A percentile compares a stretch with the other conserved stretches of the same genome.
phyloP scores from a whole-genome alignment of 2,329 filamentous ascomycete genomes.

The Metarhizium album region DNA sequence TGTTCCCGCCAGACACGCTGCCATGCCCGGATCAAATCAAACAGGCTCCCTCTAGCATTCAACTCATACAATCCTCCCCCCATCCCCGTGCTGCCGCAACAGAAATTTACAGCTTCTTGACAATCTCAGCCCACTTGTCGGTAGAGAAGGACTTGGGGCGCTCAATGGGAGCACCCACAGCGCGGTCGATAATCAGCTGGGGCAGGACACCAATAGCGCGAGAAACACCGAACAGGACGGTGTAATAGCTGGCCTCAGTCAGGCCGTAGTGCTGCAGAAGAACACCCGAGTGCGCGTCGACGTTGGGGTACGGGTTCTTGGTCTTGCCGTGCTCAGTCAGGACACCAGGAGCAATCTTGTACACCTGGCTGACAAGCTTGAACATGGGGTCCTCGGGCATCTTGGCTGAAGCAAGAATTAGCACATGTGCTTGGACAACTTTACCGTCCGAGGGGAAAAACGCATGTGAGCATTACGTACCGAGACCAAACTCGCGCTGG shows the following conservation, averaged over 20 bases:
- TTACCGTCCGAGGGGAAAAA: neutral
- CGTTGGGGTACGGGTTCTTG: conserved; percentile 99
- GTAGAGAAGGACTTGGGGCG: conserved; percentile 98
- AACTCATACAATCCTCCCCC: neutral
- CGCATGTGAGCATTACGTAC: conserved; percentile 16
- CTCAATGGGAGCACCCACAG: conserved; percentile 93
- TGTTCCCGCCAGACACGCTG: neutral
- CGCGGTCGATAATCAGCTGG: conserved; percentile 99
- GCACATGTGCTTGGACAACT: conserved; percentile 5
- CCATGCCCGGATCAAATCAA: neutral
- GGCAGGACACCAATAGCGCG: conserved; percentile 96
- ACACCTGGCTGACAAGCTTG: conserved; percentile 99
- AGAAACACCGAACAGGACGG: conserved; percentile 96
- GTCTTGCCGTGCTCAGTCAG: conserved; percentile 99
- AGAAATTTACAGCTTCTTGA: conserved; percentile 69
- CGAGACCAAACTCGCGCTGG: conserved; percentile 90
- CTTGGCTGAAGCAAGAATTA: conserved; percentile 46
- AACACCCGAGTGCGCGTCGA: conserved; percentile 97
- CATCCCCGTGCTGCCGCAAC: neutral
- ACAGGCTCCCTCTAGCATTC: neutral
- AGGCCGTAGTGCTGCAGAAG: conserved; percentile 99
- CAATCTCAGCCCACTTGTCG: conserved; percentile 89
- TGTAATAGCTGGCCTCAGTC: conserved; percentile 99
- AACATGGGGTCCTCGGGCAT: conserved; percentile 98
- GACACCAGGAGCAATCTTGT: conserved; percentile 98